Conservation (phyloP, 2,329 filamentous ascomycete genomes). For the Alternaria consortialis region DNA sequence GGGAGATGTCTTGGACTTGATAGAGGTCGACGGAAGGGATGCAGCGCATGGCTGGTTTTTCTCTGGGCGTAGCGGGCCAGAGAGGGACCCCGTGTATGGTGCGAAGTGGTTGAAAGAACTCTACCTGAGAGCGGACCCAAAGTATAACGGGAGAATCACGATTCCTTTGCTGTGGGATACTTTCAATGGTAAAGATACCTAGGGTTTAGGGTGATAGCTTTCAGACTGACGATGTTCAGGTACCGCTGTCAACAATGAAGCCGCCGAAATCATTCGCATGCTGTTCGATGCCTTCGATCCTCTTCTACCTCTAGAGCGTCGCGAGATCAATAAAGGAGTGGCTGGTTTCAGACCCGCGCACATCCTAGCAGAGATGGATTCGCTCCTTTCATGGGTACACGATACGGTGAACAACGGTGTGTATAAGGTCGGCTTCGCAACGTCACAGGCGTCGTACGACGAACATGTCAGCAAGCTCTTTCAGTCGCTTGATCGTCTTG, state of each 20-base stretch:
- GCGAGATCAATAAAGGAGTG: conserved; percentile 60
- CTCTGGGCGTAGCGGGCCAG: conserved; percentile 37
- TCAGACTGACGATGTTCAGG: conserved; percentile 26
- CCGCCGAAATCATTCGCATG: conserved; percentile 47
- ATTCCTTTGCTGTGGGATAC: conserved; percentile 81
- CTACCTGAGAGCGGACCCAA: conserved; percentile 73
- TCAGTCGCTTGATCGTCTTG: conserved; percentile 76
- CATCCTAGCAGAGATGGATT: conserved; percentile 76
- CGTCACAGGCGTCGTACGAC: conserved; percentile 83
- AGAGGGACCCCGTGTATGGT: conserved; percentile 41
- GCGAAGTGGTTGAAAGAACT: conserved; percentile 64
- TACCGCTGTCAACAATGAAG: conserved; percentile 49
- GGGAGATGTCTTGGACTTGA: conserved; percentile 59
- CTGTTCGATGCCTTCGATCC: conserved; percentile 46
- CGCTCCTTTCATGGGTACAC: conserved; percentile 83
- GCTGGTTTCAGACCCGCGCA: conserved; percentile 73
- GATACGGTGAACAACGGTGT: conserved; percentile 65
- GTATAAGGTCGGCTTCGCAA: conserved; percentile 79
- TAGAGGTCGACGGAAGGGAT: conserved; percentile 53
- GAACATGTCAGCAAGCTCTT: conserved; percentile 77
- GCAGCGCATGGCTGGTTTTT: conserved; percentile 46
- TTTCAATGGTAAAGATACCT: conserved; percentile 54
- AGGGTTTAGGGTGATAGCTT: background rate
- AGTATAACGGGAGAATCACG: conserved; percentile 68
- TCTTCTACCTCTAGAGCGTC: conserved; percentile 57